phyloP scores from a whole-genome alignment of 345 rosid genomes.

The Hirschfeldia incana region DNA sequence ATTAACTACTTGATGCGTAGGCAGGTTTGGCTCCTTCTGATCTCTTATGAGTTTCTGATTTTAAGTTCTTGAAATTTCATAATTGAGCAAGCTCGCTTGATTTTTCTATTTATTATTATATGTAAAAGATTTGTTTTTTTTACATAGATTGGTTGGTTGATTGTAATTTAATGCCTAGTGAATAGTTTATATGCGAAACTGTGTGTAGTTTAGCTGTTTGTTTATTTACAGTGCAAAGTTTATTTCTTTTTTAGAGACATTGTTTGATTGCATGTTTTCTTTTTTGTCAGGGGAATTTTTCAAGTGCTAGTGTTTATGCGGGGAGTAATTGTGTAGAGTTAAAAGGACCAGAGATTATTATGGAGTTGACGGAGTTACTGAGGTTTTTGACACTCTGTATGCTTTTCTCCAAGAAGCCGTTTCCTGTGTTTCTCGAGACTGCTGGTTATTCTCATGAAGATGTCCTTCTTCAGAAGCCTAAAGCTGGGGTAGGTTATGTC shows the following conservation, averaged over 20 bases:
- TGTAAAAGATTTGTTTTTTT: background rate
- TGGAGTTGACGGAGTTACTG: slow-evolving; percentile 60
- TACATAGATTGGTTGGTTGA: too few relatives aligned
- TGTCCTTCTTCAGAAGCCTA: slow-evolving; percentile 92
- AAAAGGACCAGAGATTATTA: slow-evolving; percentile 63
- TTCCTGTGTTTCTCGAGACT: slow-evolving; percentile 78
- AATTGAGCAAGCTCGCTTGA: background rate
- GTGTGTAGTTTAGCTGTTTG: background rate
- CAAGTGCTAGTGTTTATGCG: slow-evolving; percentile 82
- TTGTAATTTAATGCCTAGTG: background rate
- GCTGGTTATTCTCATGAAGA: slow-evolving; percentile 73
- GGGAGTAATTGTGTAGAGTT: slow-evolving; percentile 63
- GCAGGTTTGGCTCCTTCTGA: slow-evolving; percentile 56
- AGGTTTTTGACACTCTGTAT: slow-evolving; percentile 80
- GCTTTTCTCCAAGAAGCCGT: slow-evolving; percentile 92
- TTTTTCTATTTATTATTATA: background rate
- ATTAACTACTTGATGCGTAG: slow-evolving; percentile 85
- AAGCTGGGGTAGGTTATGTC: slow-evolving; percentile 79
- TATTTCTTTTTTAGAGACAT: background rate
- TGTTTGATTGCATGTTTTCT: background rate
- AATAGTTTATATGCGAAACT: background rate
- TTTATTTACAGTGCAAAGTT: background rate
- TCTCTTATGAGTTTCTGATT: background rate
- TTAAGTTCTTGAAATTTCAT: too few relatives aligned
- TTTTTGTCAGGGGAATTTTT: slow-evolving; percentile 65